Evolutionary conservation across 768 basidiomycete species (phyloP), one percentile per base, ranked within the genome.

Genomic region (Naganishia onofrii): DNA sequence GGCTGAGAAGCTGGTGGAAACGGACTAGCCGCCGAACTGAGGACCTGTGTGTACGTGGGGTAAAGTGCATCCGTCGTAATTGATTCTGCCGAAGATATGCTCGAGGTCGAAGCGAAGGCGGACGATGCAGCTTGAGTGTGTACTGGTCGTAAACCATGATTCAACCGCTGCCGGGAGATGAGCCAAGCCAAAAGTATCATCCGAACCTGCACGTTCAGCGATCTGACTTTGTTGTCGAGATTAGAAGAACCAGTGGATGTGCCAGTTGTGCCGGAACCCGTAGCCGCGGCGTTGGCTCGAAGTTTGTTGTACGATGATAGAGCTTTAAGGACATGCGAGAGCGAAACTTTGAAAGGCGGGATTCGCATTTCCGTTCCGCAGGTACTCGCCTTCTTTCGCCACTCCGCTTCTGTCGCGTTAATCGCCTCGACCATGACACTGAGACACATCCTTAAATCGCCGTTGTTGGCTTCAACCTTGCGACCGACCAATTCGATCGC

Each of bases 391-490:
- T 65, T 68, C 74, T 77, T 80, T 52, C 73, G 68, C 77, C 76
- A 78, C 65, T 82, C 81, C 12, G 69, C 69, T 66, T 82, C 81
- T n/a, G 78, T 76, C 15, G 78, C 71, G 44, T 73, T 72, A 57
- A 80, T 73, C 13, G 79, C 78, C 17, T 76, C 77, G 19, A 73
- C 66, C 34, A 79, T 71, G 29, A 77, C 75, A 36, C 77, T 76
- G 21, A 82, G 72, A 69, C 79, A 81, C 76, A 78, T 79, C 46
- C 81, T 34, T 29, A 82, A 67, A 71, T 82, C 81, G 21, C 81
- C 81, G 70, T 82, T 80, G 70, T 78, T 76, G 21, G 79, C 80
- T 64, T 80, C 77, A 44, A 81, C 81, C 64, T 82, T 82, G 9
- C 77, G 70, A 13, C 76, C 74, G 9, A 80, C 73, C 21, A 82